Evolutionary conservation across 352 stramenopile species (phyloP).

Genomic region (Globisporangium recalcitrans): DNA sequence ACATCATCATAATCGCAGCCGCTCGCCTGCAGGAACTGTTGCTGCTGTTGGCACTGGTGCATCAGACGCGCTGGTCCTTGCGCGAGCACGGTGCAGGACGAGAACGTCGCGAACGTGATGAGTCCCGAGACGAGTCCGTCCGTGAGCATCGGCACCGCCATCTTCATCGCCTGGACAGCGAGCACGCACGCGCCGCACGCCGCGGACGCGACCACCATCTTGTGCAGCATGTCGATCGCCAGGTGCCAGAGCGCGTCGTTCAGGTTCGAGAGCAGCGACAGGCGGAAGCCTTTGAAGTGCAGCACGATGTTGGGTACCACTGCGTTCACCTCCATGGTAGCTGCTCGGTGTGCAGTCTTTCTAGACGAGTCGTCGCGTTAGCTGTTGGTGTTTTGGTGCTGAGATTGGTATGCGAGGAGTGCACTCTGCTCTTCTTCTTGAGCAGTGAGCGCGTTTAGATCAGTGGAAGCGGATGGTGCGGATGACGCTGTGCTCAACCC

Average conservation of each 20-base stretch:
- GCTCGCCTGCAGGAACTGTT: not conserved
- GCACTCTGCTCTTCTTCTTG: no score
- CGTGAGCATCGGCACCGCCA: constrained; percentile 29
- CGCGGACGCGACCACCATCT: constrained; percentile 16
- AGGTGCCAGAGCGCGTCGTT: constrained; percentile 20
- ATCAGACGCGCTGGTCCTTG: constrained; percentile 17
- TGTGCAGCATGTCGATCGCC: constrained; percentile 20
- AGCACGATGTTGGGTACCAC: constrained; percentile 49
- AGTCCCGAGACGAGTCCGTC: constrained; percentile 28
- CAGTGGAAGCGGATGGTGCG: not conserved
- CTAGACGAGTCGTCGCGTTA: constrained; percentile 10
- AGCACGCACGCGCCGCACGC: constrained; percentile 14
- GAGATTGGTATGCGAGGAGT: not conserved
- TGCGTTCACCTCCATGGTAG: constrained; percentile 19
- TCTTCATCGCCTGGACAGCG: constrained; percentile 7
- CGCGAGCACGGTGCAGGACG: constrained; percentile 34
- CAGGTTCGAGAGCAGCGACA: constrained; percentile 24
- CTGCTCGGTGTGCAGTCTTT: constrained; percentile 7
- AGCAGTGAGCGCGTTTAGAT: no score
- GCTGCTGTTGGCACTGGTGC: constrained; percentile 8
- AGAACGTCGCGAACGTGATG: constrained; percentile 53
- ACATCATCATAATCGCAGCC: not conserved
- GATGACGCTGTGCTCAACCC: not conserved
- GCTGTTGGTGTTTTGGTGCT: not conserved
- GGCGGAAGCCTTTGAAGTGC: constrained; percentile 53